A percentile compares a stretch with the other conserved stretches of the same genome.
These are phyloP conservation scores for Phyllosticta citrichinensis DNA, from an alignment of 2,329 filamentous ascomycete species.

Conservation along the genomic window DNA sequence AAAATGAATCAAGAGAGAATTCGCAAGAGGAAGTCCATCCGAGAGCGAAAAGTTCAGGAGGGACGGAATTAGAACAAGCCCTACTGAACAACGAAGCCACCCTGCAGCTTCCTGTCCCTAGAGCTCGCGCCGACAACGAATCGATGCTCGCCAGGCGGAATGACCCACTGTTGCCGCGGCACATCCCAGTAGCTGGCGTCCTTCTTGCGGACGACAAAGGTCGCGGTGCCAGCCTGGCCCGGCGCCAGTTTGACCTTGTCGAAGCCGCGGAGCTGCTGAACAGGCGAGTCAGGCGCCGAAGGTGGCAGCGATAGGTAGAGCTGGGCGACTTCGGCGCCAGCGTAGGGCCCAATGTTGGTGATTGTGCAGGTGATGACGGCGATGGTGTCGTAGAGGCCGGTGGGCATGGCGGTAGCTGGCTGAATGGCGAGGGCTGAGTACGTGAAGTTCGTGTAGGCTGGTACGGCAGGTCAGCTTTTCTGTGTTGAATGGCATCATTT, in stretches of 20 bases:
- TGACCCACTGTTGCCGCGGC: constrained; percentile 23
- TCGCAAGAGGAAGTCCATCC: background rate
- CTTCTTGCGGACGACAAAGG: constrained; percentile 25
- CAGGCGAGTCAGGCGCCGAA: constrained; percentile 19
- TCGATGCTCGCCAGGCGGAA: constrained; percentile 24
- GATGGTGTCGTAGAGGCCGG: constrained; percentile 25
- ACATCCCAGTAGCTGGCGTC: constrained; percentile 29
- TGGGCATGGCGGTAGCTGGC: constrained; percentile 19
- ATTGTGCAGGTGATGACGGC: constrained; percentile 26
- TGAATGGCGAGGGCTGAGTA: constrained; percentile 25
- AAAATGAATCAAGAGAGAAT: background rate
- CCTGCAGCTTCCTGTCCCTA: constrained; percentile 21
- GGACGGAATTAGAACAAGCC: background rate
- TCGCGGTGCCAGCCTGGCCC: constrained; percentile 21
- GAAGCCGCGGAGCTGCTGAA: constrained; percentile 28
- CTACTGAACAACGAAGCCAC: constrained; percentile 14
- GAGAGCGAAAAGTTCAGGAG: background rate
- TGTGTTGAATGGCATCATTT: background rate
- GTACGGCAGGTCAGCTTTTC: background rate
- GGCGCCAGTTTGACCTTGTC: constrained; percentile 23
- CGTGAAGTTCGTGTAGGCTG: constrained; percentile 33
- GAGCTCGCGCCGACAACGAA: constrained; percentile 26
- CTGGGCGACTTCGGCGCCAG: constrained; percentile 30
- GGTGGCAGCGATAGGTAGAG: constrained; percentile 27
- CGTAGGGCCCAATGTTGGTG: constrained; percentile 25